Conservation (phyloP, 2,329 filamentous ascomycete species). For the Macrophomina pseudophaseolina region DNA sequence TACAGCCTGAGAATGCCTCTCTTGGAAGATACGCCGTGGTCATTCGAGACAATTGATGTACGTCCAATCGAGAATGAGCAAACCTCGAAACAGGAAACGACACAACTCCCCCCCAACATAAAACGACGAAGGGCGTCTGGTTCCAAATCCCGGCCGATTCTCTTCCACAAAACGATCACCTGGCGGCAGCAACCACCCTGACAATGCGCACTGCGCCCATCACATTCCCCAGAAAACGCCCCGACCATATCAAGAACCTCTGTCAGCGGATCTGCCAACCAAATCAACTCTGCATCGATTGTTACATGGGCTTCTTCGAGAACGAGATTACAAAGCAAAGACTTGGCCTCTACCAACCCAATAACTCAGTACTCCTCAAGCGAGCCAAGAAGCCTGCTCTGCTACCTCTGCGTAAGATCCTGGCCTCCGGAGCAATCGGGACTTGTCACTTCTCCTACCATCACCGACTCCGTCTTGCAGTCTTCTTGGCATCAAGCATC, state of each 20-base stretch:
- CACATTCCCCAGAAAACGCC: too few relatives aligned
- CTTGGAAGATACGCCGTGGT: constrained; percentile 6
- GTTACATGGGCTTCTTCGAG: constrained; percentile 1
- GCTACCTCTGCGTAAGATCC: background rate
- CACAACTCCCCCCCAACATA: background rate
- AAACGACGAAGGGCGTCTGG: background rate
- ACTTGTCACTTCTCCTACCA: background rate
- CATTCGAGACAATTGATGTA: background rate
- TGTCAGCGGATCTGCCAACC: too few relatives aligned
- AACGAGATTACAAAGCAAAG: background rate
- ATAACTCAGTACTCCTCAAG: background rate
- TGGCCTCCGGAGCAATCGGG: background rate
- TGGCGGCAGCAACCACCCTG: too few relatives aligned
- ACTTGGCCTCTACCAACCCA: background rate
- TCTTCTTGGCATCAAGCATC: constrained; percentile 33
- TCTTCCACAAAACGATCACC: too few relatives aligned
- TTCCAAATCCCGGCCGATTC: background rate
- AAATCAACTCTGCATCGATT: too few relatives aligned
- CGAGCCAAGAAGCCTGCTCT: background rate
- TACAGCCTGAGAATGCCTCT: background rate
- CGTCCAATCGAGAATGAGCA: background rate
- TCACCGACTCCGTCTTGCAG: constrained; percentile 31
- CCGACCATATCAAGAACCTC: too few relatives aligned
- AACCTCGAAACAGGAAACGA: background rate
- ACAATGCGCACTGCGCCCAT: too few relatives aligned